Evolutionary conservation across 495 filamentous ascomycete genomes (phyloP), one percentile per base, ranked within the genome.

Genomic region (Xylaria venustula): DNA sequence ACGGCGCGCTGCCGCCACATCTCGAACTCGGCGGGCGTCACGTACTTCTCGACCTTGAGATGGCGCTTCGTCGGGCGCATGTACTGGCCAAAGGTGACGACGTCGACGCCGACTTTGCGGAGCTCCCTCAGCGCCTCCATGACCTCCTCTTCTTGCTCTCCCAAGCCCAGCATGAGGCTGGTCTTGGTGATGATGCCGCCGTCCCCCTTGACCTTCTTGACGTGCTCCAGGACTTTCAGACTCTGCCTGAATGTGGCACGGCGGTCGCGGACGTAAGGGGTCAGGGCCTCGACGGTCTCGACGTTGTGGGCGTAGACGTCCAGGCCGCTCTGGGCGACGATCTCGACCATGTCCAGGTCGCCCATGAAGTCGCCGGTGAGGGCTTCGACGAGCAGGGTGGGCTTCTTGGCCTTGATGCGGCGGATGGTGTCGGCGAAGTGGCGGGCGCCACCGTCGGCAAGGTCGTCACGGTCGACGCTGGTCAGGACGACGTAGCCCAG

Each of bases 41-140:
- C 84, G 70, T 98, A 98, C 67, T 92, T 90, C 64, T 93, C 86
- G 14, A 98, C 94, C 69, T 93, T 87, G 87, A 98, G 93, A 75
- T 98, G 94, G 3, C 92, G 84, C 82, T 97, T 98, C 9, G 94
- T 98, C 11, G 94, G 94, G 3, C 92, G 89, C 94, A 98, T 98
- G 79, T 98, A 98, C 80, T 98, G 94, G 3, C 95, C 94, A 60
- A 98, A 98, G 0, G 94, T 98, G 37, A 98, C 91, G 12, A 98
- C 91, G 61, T 98, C 94, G 23, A 97, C 92, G 61, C 90, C 80
- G 37, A 86, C 77, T 55, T 85, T 86, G 22, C 94, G 85, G 26
- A 97, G 80, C 69, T 96, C 89, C 75, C 79, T 83, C 46, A 98
- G 75, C 7, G 93, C 83, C 62, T 89, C 83, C 85, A 85, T 88